Conservation (phyloP, 1,284 basidiomycete genomes). For the Moniliophthora roreri region DNA sequence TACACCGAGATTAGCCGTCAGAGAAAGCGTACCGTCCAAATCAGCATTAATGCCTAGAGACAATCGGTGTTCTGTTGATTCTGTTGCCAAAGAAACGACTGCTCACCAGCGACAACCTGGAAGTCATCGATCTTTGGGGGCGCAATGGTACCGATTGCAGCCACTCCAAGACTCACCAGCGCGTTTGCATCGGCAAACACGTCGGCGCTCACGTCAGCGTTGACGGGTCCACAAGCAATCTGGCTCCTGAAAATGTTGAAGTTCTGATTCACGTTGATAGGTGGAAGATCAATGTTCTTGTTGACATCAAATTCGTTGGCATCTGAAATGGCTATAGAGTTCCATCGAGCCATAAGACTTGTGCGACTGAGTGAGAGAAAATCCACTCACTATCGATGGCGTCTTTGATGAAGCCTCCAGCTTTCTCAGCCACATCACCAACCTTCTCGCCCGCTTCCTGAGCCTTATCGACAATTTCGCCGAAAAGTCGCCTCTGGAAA, state of each 20-base stretch:
- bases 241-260: constrained; percentile 41
- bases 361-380: background rate
- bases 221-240: constrained; percentile 37
- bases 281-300: constrained; percentile 24
- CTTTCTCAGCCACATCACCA: constrained; percentile 21
- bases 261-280: constrained; percentile 26
- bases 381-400: constrained; percentile 27
- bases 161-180: constrained; percentile 38
- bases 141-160: constrained; percentile 39
- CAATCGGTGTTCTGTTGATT: constrained; percentile 3
- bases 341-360: too few species aligned
- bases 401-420: constrained; percentile 27
- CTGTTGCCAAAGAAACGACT: too few species aligned
- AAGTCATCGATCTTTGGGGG: constrained; percentile 35
- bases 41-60: constrained; percentile 25
- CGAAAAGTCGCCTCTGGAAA: background rate
- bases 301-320: constrained; percentile 25
- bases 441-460: constrained; percentile 16
- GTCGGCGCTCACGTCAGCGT: constrained; percentile 36
- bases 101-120: constrained; percentile 24
- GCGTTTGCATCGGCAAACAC: constrained; percentile 38
- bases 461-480: background rate
- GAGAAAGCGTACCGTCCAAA: constrained; percentile 30
- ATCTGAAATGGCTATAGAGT: too few species aligned
- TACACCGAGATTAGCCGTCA: constrained; percentile 34